These are phyloP conservation scores for Fraxinus nigra DNA, from an alignment of 305 asterid species.

Conservation along the genomic window DNA sequence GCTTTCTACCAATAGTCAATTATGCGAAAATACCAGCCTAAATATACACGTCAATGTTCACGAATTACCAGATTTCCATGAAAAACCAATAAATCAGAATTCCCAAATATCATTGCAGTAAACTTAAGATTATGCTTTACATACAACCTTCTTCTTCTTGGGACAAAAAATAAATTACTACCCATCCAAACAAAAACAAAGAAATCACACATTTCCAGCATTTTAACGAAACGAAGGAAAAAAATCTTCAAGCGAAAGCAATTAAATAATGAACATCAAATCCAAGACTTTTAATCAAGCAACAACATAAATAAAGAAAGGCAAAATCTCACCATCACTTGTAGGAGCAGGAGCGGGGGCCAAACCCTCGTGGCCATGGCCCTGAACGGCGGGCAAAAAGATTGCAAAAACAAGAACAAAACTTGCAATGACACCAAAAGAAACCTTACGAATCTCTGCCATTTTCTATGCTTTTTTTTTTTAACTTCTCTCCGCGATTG, in stretches of 20 bases:
- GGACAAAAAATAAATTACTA: neutral
- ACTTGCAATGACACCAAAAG: slow-evolving; percentile 36
- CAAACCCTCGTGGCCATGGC: slow-evolving; percentile 34
- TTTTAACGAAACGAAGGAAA: neutral
- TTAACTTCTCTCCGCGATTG: slow-evolving; percentile 31
- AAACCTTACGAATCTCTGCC: slow-evolving; percentile 31
- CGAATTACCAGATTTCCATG: neutral
- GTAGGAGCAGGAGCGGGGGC: slow-evolving; percentile 62
- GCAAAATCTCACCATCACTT: slow-evolving; percentile 43
- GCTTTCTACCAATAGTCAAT: neutral
- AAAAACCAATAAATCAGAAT: neutral
- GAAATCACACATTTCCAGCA: neutral
- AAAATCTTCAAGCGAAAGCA: neutral
- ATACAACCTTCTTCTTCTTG: neutral
- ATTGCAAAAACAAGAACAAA: slow-evolving; percentile 43
- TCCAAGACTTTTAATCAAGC: neutral
- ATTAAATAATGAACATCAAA: neutral
- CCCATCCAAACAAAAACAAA: neutral
- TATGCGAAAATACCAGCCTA: neutral
- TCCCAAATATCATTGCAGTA: neutral
- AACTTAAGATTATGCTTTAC: neutral
- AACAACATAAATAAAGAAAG: neutral
- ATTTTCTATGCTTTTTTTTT: slow-evolving; percentile 7
- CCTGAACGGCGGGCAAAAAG: slow-evolving; percentile 44
- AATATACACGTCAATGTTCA: neutral